Evolutionary conservation across 2,329 filamentous ascomycete species (phyloP), one percentile per base, ranked within the genome.

Genomic region (Rutstroemia sp.): DNA sequence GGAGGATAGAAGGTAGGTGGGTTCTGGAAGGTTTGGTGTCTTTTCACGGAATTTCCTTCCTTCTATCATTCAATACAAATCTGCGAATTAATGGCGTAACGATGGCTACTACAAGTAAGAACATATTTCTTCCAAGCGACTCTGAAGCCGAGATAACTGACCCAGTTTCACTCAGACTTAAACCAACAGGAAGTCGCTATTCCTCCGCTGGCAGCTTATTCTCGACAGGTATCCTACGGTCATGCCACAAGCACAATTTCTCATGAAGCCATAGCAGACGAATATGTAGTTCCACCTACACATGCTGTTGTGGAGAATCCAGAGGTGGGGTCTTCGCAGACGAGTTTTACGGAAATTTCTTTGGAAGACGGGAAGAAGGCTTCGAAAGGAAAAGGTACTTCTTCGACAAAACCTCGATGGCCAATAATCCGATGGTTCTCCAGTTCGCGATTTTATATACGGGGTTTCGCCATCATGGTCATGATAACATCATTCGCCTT

Each of bases 401-500:
- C 19, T 23, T 9, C 9, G 19, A 16, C 48, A 14, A 36, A 51
- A 14, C 23, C 27, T 45, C 25, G 14, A 23, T 34, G 50, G 47
- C 5, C 9, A 17, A 42, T 36, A 51, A 44, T 9, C 10, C 10
- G 38, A 19, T 48, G 48, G 30, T 54, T 60, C 25, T 45, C 19
- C 16, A 30, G 48, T 30, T 56, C 36, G 3, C 39, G 52, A 46
- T 40, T 57, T 17, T 50, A 51, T 38, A 59, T 64, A 30, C 57
- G 62, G 40, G 52, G 56, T 7, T 17, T 60, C 6, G 56, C 58
- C 2, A 57, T 65, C 39, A 9, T 62, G n/a, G 51, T 58, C 7
- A 62, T 60, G 61, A 51, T 61, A 10, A 25, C 57, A 10, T 62
- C 58, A 0, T 53, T 63, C 17, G 59, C 56, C 6, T 54, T 64